Evolutionary conservation across 148 eudicot species (phyloP), one percentile per base, ranked within the genome.

Genomic region (Silene uniflora): DNA sequence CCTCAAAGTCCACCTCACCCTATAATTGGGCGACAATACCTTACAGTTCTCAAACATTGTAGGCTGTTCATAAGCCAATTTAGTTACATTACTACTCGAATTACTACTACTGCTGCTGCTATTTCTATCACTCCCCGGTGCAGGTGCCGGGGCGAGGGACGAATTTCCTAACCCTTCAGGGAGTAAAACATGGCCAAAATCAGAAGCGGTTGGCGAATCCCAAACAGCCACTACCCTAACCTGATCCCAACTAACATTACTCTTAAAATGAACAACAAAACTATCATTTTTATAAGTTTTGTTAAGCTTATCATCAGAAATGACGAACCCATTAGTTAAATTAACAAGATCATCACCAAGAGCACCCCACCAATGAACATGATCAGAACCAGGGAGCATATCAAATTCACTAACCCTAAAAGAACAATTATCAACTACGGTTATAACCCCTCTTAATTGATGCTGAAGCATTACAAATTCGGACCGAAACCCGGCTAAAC

Each of bases 1-100:
- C 46, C 78, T 87, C 80, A 93, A 80, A 6, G 90, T 93, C 98
- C 98, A 93, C 82, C 97, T 80, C 74, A 90, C 74, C 83, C 98
- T 85, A 84, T 84, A 93, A 68, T 72, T 80, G 6, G 75, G 49
- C n/a, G 93, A 85, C 78, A 93, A 78, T 10, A 67, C 73, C 86
- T 85, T 93, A 75, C 98, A 93, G 62, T 90, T 93, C 52, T 88
- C 89, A 82, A 93, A 93, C 97, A 91, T 90, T 2, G 98, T 91
- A 21, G 97, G 97, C 69, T 85, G 83, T 54, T 77, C 76, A 61
- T 75, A 73, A 54, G 6, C 77, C 84, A 60, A 23, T 21, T 74
- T 79, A 22, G 62, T 76, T 2, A 39, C 61, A 66, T 52, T 76
- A 29, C 81, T 76, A 19, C 75, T 72, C 19, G 61, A 55, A 78